Evolutionary conservation across 768 basidiomycete species (phyloP), one percentile per base, ranked within the genome.

Genomic region (Macrolepiota dolichaula): DNA sequence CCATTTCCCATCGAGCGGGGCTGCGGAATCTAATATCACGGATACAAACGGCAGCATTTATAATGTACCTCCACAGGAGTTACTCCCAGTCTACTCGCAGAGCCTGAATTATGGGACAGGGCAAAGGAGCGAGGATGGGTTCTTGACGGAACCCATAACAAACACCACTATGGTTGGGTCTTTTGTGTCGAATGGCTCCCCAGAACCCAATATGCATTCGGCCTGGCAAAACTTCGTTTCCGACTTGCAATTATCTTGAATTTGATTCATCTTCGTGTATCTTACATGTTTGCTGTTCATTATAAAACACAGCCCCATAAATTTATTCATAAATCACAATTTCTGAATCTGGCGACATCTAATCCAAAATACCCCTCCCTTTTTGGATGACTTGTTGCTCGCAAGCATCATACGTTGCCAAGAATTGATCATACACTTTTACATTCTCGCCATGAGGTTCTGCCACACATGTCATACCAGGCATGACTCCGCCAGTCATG

Each of bases 391-490:
- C 81, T 57, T 73, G 71, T 50, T 80, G 78, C 70, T 91, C 89
- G 65, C 86, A 88, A 53, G 71, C 66, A 56, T 77, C 74, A 69
- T 89, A 91, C 9, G 74, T 63, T 27, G 72, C 75, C 15, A 89
- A 77, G 25, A 90, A 72, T 6, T 68, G 72, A 24, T 82, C 80
- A 66, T 89, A 91, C n/a, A 83, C 65, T 57, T 73, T 70, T 10
- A 73, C 73, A 32, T 77, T 71, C 55, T 81, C 80, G 37, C 66
- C 67, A 50, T 74, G 71, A 0, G 88, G 87, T 68, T 79, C 79
- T 27, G 88, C 87, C 44, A 89, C 88, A 62, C 85, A 82, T 64
- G 76, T 79, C 70, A 87, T 76, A 42, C 81, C 78, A 55, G 76
- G 78, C n/a, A 77, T 75, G 57, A 82, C 77, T 2, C 76, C 79